Base-by-base conservation (phyloP, 2,329 filamentous ascomycete species). In the Fusarium sp. region DNA sequence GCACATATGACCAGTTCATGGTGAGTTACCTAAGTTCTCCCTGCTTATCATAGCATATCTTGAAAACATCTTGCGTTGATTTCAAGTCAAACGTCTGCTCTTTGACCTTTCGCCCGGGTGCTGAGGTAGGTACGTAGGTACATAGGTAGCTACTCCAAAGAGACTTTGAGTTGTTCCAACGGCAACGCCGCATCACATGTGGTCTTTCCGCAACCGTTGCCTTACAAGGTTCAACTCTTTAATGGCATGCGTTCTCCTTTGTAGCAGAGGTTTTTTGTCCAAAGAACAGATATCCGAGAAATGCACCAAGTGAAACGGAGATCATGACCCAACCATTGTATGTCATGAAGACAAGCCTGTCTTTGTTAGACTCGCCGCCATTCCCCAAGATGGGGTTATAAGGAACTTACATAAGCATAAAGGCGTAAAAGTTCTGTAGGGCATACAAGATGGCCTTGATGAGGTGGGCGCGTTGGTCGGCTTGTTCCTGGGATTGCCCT, bases 341-440 rank as follows among this genome's bases (percentile, higher is more conserved):
- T n/a, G 96, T 99, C 96, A 99, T 99, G 82, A 99, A 99, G 23
- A 99, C 83, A 65, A 99, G 85, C 96, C 95, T 98, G 63, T n/a
- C 9, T 55, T 50, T 51, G 58, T 51, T 48, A 61, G 42, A 37
- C 12, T 26, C n/a, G 10, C 18, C 19, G n/a, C 19, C 13, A 11
- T 18, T 31, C 4, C 6, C 14, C 43, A 11, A 14, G 11, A 30
- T 10, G 10, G 28, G 19, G 11, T 46, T 11, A 23, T 18, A 26
- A 21, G 21, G 4, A 42, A 62, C 95, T 90, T 80, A 98, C 96
- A 99, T 99, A 79, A 99, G 94, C 86, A 99, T 98, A 77, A 99
- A 98, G 48, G 94, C 97, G 81, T 99, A 99, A 81, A 98, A 98
- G 73, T 96, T 97, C 84, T 99, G 96, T 53, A 96, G 81, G 21